Evolutionary conservation across 805 yeast genomes (phyloP).

Genomic region (Torulaspora quercuum): DNA sequence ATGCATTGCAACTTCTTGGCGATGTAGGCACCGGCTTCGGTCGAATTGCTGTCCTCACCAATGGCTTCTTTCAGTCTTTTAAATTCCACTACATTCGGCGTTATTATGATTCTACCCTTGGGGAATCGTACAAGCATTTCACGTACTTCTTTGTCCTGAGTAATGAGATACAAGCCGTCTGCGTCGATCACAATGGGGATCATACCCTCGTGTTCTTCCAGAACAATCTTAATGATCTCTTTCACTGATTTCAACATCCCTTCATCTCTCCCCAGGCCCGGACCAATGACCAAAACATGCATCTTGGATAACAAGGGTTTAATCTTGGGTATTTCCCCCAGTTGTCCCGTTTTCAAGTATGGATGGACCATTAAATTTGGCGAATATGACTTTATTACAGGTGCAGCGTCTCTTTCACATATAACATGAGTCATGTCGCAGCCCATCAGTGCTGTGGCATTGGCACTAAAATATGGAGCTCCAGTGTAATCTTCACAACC

Average conservation of each 20-base stretch:
- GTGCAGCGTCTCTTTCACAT: conserved; percentile 77
- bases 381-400: conserved; percentile 78
- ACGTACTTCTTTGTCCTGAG: conserved; percentile 33
- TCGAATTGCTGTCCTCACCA: conserved; percentile 21
- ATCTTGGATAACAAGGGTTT: conserved; percentile 54
- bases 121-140: conserved; percentile 46
- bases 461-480: conserved; percentile 89
- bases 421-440: conserved; percentile 85
- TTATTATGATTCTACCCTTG: conserved; percentile 60
- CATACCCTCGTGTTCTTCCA: conserved; percentile 50
- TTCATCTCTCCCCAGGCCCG: conserved; percentile 86
- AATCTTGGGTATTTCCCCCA: conserved; percentile 57
- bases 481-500: conserved; percentile 97
- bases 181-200: conserved; percentile 86
- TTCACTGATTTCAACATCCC: conserved; percentile 59
- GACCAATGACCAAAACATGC: conserved; percentile 85
- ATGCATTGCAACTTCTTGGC: conserved; percentile 30
- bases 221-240: conserved; percentile 45
- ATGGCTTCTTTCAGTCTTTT: conserved; percentile 57
- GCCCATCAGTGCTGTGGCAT: conserved; percentile 80
- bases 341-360: conserved; percentile 53
- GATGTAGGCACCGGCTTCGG: conserved; percentile 32
- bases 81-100: conserved; percentile 90
- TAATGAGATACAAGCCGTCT: conserved; percentile 72
- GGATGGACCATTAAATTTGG: conserved; percentile 98